Percentiles rank a stretch among this genome's conserved stretches.
phyloP scores from a whole-genome alignment of 139 green algal species.

The Astrephomene gubernaculifera region DNA sequence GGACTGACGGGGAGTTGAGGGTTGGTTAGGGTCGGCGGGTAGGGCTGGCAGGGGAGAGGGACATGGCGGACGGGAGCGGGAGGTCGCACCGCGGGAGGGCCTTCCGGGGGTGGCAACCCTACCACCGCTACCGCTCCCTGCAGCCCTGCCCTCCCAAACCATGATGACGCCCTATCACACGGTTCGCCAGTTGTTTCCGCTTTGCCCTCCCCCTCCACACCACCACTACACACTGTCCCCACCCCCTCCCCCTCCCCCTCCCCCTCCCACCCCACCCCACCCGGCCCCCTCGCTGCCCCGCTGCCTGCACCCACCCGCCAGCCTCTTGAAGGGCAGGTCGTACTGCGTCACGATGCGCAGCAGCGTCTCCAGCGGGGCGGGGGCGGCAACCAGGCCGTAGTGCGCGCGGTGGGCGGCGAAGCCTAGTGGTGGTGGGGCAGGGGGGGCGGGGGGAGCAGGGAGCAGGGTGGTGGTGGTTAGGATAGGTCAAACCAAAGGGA shows the following conservation, averaged over 20 bases:
- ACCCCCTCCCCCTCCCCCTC: neutral
- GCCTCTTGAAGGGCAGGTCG: slow-evolving; percentile 61
- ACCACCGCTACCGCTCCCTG: neutral
- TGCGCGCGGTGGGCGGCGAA: slow-evolving; percentile 55
- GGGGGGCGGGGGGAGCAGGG: too few relatives aligned
- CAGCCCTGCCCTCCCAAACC: neutral
- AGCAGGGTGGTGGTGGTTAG: too few relatives aligned
- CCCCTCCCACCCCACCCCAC: neutral
- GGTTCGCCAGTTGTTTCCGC: too few relatives aligned
- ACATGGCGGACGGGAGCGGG: neutral
- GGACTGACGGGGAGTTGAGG: too few relatives aligned
- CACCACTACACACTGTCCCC: neutral
- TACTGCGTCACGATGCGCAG: slow-evolving; percentile 63
- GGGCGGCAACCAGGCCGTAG: slow-evolving; percentile 32
- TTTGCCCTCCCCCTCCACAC: neutral
- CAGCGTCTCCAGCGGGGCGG: slow-evolving; percentile 54
- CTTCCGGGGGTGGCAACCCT: too few relatives aligned
- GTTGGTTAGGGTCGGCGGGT: neutral
- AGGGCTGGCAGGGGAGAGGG: neutral
- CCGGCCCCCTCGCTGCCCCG: neutral
- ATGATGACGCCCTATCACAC: too few relatives aligned
- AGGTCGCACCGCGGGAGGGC: neutral
- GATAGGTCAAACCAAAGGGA: too few relatives aligned
- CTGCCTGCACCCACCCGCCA: slow-evolving; percentile 45
- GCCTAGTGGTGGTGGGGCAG: too few relatives aligned